These are phyloP conservation scores for Chloropicon primus DNA, from an alignment of 139 green algal genomes.

Conservation along the genomic window DNA sequence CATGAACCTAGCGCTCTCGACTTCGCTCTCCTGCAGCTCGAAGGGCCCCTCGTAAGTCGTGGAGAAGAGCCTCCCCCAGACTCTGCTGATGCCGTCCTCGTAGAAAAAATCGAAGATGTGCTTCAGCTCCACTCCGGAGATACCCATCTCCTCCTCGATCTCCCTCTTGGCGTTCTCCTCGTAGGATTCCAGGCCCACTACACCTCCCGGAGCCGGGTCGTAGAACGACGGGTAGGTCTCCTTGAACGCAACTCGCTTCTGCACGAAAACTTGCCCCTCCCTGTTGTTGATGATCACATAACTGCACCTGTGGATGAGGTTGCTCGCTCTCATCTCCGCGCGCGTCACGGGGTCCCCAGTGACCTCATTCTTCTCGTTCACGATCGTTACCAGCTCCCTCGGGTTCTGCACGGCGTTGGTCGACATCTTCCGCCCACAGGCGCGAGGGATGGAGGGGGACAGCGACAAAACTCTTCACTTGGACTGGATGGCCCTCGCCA, in stretches of 20 bases:
- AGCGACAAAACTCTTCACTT: too few species aligned
- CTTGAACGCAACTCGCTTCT: conserved; percentile 6
- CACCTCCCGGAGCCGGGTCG: conserved; percentile 3
- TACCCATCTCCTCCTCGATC: conserved; percentile 11
- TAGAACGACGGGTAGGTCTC: conserved; percentile 8
- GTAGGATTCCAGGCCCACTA: conserved; percentile 8
- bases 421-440: too few species aligned
- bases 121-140: conserved; percentile 3
- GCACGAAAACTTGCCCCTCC: conserved; percentile 3
- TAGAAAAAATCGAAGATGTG: conserved; percentile 2
- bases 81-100: neutral
- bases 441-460: too few species aligned
- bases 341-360: neutral
- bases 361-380: conserved; percentile 1
- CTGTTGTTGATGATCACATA: neutral
- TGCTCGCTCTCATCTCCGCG: neutral
- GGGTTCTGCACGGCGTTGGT: conserved; percentile 1
- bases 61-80: neutral
- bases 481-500: too few species aligned
- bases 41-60: neutral
- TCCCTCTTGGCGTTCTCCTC: conserved; percentile 8
- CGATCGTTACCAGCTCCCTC: neutral
- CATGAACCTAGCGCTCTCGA: conserved; percentile 7
- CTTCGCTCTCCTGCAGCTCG: conserved; percentile 4
- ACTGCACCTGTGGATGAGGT: neutral